These are phyloP conservation scores for Lentinula lateritia DNA, from an alignment of 768 basidiomycete species.

Conservation along the genomic window DNA sequence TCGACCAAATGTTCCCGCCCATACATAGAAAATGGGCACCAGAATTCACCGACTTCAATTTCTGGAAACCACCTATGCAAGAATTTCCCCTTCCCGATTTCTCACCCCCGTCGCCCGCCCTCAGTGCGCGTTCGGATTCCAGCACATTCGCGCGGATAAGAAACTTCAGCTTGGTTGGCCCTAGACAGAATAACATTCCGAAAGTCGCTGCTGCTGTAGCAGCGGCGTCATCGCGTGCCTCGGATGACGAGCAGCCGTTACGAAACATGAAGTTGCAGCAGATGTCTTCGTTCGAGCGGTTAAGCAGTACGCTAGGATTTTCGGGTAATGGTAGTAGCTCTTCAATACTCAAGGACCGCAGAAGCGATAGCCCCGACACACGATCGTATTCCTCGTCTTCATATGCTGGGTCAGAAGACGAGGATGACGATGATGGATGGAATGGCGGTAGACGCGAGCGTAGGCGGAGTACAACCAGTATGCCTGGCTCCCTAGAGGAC, in stretches of 20 bases:
- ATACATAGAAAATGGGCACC: conserved; percentile 84
- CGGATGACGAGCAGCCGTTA: conserved; percentile 14
- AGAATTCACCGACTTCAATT: conserved; percentile 96
- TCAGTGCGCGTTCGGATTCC: conserved; percentile 90
- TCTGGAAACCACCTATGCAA: conserved; percentile 80
- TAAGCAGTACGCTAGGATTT: conserved; percentile 56
- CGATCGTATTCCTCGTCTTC: conserved; percentile 31
- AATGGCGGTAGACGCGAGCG: conserved; percentile 39
- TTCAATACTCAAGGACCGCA: not conserved
- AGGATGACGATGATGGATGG: conserved; percentile 35
- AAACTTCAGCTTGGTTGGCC: conserved; percentile 71
- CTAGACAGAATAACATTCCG: conserved; percentile 27
- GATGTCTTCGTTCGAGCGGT: conserved; percentile 72
- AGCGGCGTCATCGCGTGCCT: conserved; percentile 24
- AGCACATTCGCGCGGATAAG: conserved; percentile 70
- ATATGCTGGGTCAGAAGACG: conserved; percentile 48
- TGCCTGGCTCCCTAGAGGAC: conserved; percentile 80
- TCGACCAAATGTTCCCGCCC: conserved; percentile 99
- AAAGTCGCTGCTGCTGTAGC: conserved; percentile 10
- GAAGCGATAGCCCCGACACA: conserved; percentile 52
- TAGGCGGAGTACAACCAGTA: conserved; percentile 70
- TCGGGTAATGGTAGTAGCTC: conserved; percentile 26
- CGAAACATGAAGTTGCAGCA: conserved; percentile 50
- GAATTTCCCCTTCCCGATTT: conserved; percentile 78
- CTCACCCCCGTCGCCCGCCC: conserved; percentile 84